Evolutionary conservation across 2,329 filamentous ascomycete genomes (phyloP).

Genomic region (Sporothrix humicola): DNA sequence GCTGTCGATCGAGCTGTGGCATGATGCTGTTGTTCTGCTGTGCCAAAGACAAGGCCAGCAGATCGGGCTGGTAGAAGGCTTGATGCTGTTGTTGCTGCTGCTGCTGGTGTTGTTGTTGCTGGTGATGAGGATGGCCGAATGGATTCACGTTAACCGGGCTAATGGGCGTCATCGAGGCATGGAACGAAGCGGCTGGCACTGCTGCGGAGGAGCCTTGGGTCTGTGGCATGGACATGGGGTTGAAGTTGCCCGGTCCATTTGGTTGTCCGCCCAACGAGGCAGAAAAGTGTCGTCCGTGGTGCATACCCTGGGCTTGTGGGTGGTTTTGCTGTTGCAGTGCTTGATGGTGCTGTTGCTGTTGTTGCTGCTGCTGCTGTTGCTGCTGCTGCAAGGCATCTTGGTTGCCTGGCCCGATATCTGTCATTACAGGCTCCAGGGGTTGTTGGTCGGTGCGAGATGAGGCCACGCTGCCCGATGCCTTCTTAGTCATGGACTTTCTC

Average conservation of each 20-base stretch:
- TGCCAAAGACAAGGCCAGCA: conserved; percentile 59
- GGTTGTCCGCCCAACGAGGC: conserved; percentile 49
- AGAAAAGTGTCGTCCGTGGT: conserved; percentile 53
- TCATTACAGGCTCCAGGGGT: conserved; percentile 47
- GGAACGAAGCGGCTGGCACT: conserved; percentile 53
- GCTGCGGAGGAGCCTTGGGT: conserved; percentile 51
- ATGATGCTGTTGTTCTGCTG: conserved; percentile 59
- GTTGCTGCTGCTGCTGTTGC: conserved; percentile 47
- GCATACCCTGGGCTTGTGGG: conserved; percentile 45
- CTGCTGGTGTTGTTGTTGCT: conserved; percentile 40
- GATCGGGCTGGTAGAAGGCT: conserved; percentile 56
- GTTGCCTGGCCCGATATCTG: conserved; percentile 42
- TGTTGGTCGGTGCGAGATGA: conserved; percentile 46
- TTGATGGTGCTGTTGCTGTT: conserved; percentile 41
- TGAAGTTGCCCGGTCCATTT: conserved; percentile 50
- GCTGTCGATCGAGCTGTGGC: conserved; percentile 74
- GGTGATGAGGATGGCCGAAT: conserved; percentile 45
- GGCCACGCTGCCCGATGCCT: conserved; percentile 43
- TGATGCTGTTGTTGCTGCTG: conserved; percentile 38
- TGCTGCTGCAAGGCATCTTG: conserved; percentile 40
- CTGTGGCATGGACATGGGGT: conserved; percentile 50
- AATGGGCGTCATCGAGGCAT: conserved; percentile 56
- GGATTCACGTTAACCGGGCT: conserved; percentile 55
- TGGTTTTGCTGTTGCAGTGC: conserved; percentile 37
- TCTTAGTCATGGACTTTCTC: conserved; percentile 50